Conservation (phyloP, 2,329 filamentous ascomycete genomes). For the Exophiala bonariae region DNA sequence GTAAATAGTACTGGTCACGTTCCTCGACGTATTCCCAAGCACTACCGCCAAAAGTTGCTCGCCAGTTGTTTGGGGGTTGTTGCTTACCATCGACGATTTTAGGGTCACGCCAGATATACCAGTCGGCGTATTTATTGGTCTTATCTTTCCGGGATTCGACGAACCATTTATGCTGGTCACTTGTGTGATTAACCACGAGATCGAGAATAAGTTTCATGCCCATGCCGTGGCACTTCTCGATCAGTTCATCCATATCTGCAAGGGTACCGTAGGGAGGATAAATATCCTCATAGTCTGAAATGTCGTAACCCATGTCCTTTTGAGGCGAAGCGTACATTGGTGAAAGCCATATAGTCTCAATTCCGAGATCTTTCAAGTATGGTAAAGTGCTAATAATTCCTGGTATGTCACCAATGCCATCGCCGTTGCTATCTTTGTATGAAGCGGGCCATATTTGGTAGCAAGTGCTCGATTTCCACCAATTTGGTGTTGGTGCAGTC, state of each 20-base stretch:
- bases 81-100: conserved; percentile 57
- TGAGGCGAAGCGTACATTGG: conserved; percentile 66
- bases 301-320: conserved; percentile 69
- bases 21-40: conserved; percentile 29
- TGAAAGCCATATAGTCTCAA: conserved; percentile 40
- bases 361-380: conserved; percentile 34
- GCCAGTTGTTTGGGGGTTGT: conserved; percentile 61
- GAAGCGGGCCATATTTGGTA: conserved; percentile 36
- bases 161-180: conserved; percentile 59
- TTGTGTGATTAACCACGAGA: conserved; percentile 77
- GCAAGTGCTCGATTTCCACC: conserved; percentile 26
- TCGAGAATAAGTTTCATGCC: conserved; percentile 73
- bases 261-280: conserved; percentile 67
- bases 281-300: conserved; percentile 66
- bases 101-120: conserved; percentile 66
- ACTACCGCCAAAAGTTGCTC: conserved; percentile 39
- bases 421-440: conserved; percentile 37
- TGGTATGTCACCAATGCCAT: conserved; percentile 36
- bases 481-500: conserved; percentile 20
- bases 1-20: conserved; percentile 64
- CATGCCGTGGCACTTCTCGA: conserved; percentile 59
- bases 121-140: conserved; percentile 56
- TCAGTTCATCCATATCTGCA: conserved; percentile 63
- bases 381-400: conserved; percentile 34
- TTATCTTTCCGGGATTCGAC: conserved; percentile 46